Base-by-base conservation (phyloP, 257 asterid species). In the Solanum okadae region DNA sequence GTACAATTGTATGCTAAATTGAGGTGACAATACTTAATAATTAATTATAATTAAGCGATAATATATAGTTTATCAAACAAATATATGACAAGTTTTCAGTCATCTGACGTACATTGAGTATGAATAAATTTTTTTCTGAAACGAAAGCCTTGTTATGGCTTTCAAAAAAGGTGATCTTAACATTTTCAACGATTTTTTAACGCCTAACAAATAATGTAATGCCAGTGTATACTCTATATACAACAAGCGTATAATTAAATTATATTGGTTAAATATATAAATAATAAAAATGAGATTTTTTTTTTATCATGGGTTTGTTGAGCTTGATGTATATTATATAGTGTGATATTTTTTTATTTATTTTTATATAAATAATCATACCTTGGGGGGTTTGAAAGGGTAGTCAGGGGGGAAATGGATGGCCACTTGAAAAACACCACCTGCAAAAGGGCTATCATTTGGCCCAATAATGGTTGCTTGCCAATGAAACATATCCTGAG, bases 401-500 rank as follows among this genome's bases (percentile, higher is more conserved):
- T 81, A 81, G 56, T 81, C 86, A 46, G 86, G 86, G 4, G 86
- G 86, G 0, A 81, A 81, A 81, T 75, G 89, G 67, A 76, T 70
- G 44, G 67, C 49, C 72, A 87, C 86, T 37, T 87, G 89, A 7
- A 87, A 87, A 61, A 87, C 89, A 56, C 89, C 89, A 49, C 89
- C 86, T n/a, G 86, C 86, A 61, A 77, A 87, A 23, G 89, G 89
- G 68, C 89, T 77, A 8, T 87, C 89, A 87, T 87, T 87, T 37
- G 89, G 89, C 8, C 89, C 89, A 27, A 87, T 87, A 49, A 87
- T 87, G 12, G 77, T 81, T 29, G 86, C 86, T 81, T 81, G 68
- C 86, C 86, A 81, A 46, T 46, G 70, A 33, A 81, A 81, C 79
- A 87, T 87, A 87, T 87, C 89, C 6, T 87, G 89, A 59, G 89